Base-by-base conservation (phyloP, 225 moss, liverwort and hornwort species). In the Bryum argenteum region DNA sequence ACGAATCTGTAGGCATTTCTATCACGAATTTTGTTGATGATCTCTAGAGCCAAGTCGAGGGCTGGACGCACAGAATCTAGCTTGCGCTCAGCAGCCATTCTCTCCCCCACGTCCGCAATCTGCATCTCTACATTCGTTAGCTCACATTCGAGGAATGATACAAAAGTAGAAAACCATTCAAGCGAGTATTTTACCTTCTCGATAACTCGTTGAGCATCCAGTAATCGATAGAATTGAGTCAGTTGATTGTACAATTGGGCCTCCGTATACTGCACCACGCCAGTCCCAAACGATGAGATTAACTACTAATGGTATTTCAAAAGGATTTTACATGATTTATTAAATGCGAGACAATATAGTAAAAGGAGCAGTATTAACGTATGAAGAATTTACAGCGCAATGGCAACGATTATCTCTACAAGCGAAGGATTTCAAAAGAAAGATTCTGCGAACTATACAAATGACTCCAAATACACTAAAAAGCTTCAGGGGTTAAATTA, bases 231-330 rank as follows among this genome's bases (percentile, higher is more conserved):
- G 65, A 98, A 94, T 57, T 98, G 98, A 37, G 94, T 98, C 41
- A 98, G 83, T 68, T 98, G 94, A 75, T 94, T 94, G 79, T 98
- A 98, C 22, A 98, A 83, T 73, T 94, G 91, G 15, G 72, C 83
- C 81, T 98, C 92, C 10, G 92, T 89, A 44, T 91, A 94, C 86
- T 88, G 81, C 16, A 60, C 5, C 52, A 72, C 50, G 58, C 45
- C 71, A 53, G 43, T 53, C 45, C 60, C 33, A 33, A 72, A 18
- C 42, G n/a, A n/a, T n/a, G n/a, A n/a, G n/a, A n/a, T n/a, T n/a
- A n/a, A n/a, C n/a, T n/a, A n/a, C n/a, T n/a, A 33, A 33, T 33
- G 4, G 7, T 33, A 33, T 5, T 4, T 5, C 0, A 33, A 33
- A 33, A 5, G 33, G 33, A 28, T 28, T 28, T 28, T 28, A n/a